Conservation (phyloP, 192 early-diverging fungal species). For the Coemansia sp. region DNA sequence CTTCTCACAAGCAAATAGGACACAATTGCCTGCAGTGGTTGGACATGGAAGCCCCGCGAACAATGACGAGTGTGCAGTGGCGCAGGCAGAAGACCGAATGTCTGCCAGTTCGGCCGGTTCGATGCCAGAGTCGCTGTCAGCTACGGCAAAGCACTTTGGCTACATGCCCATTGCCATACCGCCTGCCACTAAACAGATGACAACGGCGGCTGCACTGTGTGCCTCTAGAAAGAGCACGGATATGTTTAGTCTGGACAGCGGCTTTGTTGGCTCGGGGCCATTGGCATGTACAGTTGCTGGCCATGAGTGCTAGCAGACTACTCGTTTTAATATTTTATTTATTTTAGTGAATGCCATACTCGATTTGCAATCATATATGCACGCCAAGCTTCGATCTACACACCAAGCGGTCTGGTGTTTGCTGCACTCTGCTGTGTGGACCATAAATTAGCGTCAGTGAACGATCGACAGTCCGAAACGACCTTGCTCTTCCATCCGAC, state of each 20-base stretch:
- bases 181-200: constrained; percentile 3
- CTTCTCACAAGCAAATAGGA: background rate
- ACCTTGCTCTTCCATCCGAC: too few relatives aligned
- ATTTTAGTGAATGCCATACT: too few relatives aligned
- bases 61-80: background rate
- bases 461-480: too few relatives aligned
- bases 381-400: too few relatives aligned
- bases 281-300: background rate
- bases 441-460: too few relatives aligned
- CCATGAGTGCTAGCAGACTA: background rate
- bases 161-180: constrained; percentile 10
- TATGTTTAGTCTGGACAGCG: background rate
- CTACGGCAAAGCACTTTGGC: constrained; percentile 5
- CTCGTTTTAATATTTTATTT: background rate
- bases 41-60: background rate
- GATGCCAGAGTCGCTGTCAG: constrained; percentile 5
- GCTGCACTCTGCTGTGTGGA: too few relatives aligned
- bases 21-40: background rate
- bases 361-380: too few relatives aligned
- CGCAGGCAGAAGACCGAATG: constrained; percentile 2
- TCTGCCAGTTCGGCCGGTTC: constrained; percentile 31
- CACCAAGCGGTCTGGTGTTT: too few relatives aligned
- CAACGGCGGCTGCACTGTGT: too few relatives aligned
- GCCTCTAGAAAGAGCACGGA: background rate
- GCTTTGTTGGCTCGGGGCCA: background rate